phyloP scores from a whole-genome alignment of 2,329 filamentous ascomycete species.

The Microdochium paspali region DNA sequence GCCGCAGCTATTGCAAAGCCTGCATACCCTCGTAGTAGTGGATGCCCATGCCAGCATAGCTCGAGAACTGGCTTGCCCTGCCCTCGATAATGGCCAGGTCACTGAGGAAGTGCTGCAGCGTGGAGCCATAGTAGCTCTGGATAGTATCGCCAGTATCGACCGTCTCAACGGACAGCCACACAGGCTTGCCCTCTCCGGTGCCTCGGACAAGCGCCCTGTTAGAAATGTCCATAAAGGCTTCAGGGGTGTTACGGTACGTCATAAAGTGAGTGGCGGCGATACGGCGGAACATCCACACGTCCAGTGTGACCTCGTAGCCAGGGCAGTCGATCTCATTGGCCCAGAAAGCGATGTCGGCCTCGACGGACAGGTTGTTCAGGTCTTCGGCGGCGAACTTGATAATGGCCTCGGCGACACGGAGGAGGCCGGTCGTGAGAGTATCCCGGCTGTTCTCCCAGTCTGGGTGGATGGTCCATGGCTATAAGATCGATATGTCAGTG shows the following conservation, averaged over 20 bases:
- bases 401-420: not conserved
- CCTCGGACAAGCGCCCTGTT: not conserved
- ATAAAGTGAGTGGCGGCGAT: not conserved
- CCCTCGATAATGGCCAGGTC: not conserved
- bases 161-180: not conserved
- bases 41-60: not conserved
- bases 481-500: too few species aligned
- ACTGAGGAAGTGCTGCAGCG: not conserved
- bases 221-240: not conserved
- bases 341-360: not conserved
- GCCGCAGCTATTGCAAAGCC: not conserved
- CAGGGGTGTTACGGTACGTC: not conserved
- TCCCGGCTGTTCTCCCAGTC: conserved; percentile 1
- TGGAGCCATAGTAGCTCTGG: not conserved
- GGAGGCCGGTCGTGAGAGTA: not conserved
- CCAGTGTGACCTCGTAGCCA: not conserved
- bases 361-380: not conserved
- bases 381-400: not conserved
- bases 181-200: not conserved
- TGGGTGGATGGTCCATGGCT: not conserved
- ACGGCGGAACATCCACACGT: conserved; percentile 1
- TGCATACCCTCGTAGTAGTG: not conserved
- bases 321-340: not conserved
- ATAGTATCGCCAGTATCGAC: not conserved
- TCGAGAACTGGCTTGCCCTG: not conserved